Evolutionary conservation across 768 basidiomycete species (phyloP).

Genomic region (Termitomyces sp.): DNA sequence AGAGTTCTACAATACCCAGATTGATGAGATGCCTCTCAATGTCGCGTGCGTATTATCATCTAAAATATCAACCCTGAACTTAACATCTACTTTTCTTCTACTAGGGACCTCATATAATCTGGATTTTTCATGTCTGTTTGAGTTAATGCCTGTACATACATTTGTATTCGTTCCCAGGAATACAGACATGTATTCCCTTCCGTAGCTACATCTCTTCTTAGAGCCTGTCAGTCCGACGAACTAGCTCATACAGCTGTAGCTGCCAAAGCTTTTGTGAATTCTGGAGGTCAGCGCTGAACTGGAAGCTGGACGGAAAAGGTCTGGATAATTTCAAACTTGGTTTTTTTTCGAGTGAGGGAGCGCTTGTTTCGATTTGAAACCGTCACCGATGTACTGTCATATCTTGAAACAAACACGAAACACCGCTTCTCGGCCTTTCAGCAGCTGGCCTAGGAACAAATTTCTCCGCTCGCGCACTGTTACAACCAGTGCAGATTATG

Average conservation of each 20-base stretch:
- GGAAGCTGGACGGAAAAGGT: not conserved
- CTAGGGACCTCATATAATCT: constrained; percentile 73
- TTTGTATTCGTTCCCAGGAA: constrained; percentile 2
- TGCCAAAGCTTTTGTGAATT: not conserved
- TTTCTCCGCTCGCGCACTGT: constrained; percentile 1
- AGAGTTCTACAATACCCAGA: constrained; percentile 94
- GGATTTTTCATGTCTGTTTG: constrained; percentile 2
- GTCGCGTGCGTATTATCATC: constrained; percentile 61
- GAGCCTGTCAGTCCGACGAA: not conserved
- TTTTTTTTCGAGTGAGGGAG: not conserved
- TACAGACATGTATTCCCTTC: constrained; percentile 9
- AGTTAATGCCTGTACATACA: constrained; percentile 11
- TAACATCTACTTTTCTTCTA: constrained; percentile 1
- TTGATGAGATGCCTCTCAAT: constrained; percentile 98
- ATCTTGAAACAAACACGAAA: constrained; percentile 4
- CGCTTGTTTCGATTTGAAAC: not conserved
- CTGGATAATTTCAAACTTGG: not conserved
- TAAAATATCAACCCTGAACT: not conserved
- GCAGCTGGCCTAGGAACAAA: not conserved
- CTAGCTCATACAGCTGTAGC: not conserved
- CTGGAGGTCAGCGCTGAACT: not conserved
- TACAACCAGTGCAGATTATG: constrained; percentile 19
- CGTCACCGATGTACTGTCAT: constrained; percentile 7
- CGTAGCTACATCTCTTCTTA: not conserved
- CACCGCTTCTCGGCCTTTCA: constrained; percentile 1